Conservation (phyloP, 2,329 filamentous ascomycete species). For the Aureobasidium leucospermi region DNA sequence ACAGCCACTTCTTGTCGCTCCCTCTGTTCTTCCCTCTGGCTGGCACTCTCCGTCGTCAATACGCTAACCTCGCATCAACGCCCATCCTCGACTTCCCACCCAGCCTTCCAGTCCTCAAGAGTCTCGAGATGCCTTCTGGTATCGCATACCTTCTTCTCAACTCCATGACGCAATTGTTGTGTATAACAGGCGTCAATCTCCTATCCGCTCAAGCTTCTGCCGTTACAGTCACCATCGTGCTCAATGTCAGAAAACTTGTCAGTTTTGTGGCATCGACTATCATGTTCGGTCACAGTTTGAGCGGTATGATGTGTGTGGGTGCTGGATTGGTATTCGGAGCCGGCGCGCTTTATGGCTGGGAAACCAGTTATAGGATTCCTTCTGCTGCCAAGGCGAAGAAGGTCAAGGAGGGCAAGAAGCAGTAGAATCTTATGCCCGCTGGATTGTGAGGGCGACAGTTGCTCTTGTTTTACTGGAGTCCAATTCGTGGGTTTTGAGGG, state of each 20-base stretch:
- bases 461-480: no score
- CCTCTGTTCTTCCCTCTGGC: conserved; percentile 69
- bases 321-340: conserved; percentile 82
- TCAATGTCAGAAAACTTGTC: conserved; percentile 91
- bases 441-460: no score
- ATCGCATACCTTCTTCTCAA: conserved; percentile 66
- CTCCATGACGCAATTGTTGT: conserved; percentile 85
- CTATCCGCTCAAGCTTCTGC: conserved; percentile 82
- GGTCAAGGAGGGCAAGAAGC: neutral
- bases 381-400: neutral
- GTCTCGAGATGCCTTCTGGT: conserved; percentile 50
- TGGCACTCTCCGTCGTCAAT: conserved; percentile 58
- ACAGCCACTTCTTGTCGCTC: conserved; percentile 70
- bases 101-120: conserved; percentile 14
- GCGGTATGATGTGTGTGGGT: conserved; percentile 68
- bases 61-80: conserved; percentile 55
- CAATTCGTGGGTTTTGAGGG: no score
- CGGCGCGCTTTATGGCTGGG: conserved; percentile 84
- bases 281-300: conserved; percentile 82
- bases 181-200: conserved; percentile 94
- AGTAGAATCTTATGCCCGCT: neutral
- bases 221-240: conserved; percentile 88
- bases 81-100: conserved; percentile 41
- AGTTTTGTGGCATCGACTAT: conserved; percentile 88
- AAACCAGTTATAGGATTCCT: conserved; percentile 45